These are phyloP conservation scores for Lactarius sp. DNA, from an alignment of 768 basidiomycete species.

Conservation along the genomic window DNA sequence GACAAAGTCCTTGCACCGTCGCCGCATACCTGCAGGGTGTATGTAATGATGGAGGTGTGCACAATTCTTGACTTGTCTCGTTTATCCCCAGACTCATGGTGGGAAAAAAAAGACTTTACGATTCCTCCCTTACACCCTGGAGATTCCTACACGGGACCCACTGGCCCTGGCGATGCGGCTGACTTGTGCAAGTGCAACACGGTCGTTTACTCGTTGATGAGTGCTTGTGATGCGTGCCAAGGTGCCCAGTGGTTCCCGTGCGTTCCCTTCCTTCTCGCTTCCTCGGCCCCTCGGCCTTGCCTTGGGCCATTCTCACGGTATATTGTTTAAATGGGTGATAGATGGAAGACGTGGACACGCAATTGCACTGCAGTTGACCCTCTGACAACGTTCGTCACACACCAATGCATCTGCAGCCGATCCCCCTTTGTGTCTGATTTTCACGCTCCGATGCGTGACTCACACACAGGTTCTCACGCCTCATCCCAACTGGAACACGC, in stretches of 20 bases:
- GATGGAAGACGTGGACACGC: background rate
- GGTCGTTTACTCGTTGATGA: conserved; percentile 34
- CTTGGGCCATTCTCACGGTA: background rate
- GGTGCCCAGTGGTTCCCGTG: conserved; percentile 20
- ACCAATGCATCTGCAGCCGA: background rate
- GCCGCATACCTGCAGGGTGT: conserved; percentile 4
- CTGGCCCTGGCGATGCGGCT: conserved; percentile 26
- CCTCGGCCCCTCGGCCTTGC: too few species aligned
- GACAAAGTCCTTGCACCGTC: conserved; percentile 6
- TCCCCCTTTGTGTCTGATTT: background rate
- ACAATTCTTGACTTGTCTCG: background rate
- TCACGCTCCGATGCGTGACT: background rate
- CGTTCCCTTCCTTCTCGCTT: conserved; percentile 1
- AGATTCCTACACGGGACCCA: conserved; percentile 13
- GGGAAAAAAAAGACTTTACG: background rate
- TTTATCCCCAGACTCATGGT: background rate
- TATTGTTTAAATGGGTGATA: background rate
- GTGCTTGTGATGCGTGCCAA: conserved; percentile 36
- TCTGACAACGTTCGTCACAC: background rate
- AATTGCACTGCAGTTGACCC: conserved; percentile 7
- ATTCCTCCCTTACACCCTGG: background rate
- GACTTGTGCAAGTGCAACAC: conserved; percentile 33
- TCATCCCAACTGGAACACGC: background rate
- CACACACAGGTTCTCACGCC: background rate
- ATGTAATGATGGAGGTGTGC: conserved; percentile 14